Base-by-base conservation (phyloP, 2,329 filamentous ascomycete genomes). In the Geoglossum cookeanum region DNA sequence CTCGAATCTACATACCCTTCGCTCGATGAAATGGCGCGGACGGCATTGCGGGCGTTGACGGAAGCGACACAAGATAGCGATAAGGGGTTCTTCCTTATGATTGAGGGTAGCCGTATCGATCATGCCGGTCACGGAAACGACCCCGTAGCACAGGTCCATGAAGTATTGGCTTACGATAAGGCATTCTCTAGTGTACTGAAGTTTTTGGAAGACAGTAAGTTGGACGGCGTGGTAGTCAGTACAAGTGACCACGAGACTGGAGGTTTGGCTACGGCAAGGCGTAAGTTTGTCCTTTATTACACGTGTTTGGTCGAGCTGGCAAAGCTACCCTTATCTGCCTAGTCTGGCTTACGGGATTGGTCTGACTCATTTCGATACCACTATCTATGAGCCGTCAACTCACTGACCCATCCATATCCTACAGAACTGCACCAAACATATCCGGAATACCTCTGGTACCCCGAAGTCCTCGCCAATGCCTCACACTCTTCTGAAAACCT, bases 201-300 rank as follows among this genome's bases (percentile, higher is more conserved):
- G 59, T 98, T 96, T 67, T 76, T 98, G 58, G 78, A 88, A 52
- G 71, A 82, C 35, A 86, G 82, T 63, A 72, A 82, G 52, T 81
- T 80, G 0, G 82, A 90, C 32, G 87, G 85, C 30, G 78, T 96
- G 8, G 77, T 98, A 63, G 85, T 98, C 47, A 82, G 82, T 59
- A 98, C 92, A 2, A 94, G 87, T 59, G 92, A 98, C 70, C 92
- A 98, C 68, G 92, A 98, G 69, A 98, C 92, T 0, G 92, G 92
- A 32, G 92, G 92, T 48, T 75, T 98, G 2, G 78, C 88, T 1
- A 80, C 84, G 17, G 91, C 90, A 30, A 78, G 87, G 63, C 92
- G 80, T 83, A 75, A 65, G 78, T 69, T 15, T 45, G 33, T 47
- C 45, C 1, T 39, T 39, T 55, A 9, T 52, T 37, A 47, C 52